A percentile compares a stretch with the other conserved stretches of the same genome.
Conservation (phyloP, 305 asterid species). For the Fraxinus latifolia region DNA sequence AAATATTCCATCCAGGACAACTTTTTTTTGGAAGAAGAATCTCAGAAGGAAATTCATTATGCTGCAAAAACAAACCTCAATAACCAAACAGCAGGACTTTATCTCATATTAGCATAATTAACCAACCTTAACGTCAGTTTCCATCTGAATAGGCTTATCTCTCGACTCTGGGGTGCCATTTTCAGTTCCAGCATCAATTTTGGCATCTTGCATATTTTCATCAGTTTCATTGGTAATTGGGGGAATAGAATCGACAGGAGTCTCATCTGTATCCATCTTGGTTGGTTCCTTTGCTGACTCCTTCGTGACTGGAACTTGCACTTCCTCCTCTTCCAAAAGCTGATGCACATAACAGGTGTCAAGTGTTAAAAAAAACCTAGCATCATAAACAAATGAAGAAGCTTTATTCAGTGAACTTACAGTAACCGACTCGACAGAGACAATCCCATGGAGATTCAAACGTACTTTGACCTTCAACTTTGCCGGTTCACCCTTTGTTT, state of each 20-base stretch:
- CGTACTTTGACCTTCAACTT: neutral
- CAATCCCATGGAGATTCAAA: neutral
- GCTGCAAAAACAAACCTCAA: neutral
- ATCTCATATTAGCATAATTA: neutral
- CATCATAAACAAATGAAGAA: neutral
- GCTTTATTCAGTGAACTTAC: constrained; percentile 26
- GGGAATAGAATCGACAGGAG: constrained; percentile 39
- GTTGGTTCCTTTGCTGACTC: constrained; percentile 40
- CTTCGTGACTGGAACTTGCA: constrained; percentile 37
- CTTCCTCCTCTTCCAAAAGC: constrained; percentile 57
- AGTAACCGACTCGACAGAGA: neutral
- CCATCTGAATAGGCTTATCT: constrained; percentile 67
- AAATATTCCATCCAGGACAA: neutral
- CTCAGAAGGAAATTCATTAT: neutral
- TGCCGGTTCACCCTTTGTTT: neutral
- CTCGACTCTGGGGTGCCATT: constrained; percentile 65
- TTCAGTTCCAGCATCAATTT: constrained; percentile 52
- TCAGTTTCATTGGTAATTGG: constrained; percentile 47
- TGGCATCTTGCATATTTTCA: constrained; percentile 66
- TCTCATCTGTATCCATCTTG: constrained; percentile 78
- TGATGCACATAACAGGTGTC: neutral
- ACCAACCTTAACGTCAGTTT: constrained; percentile 68
- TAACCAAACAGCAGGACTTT: neutral
- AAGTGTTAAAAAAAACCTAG: neutral
- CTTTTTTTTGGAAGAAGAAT: neutral